A percentile compares a stretch with the other conserved stretches of the same genome.
These are phyloP conservation scores for Xylaria sp. DNA, from an alignment of 2,329 filamentous ascomycete species.

Conservation along the genomic window DNA sequence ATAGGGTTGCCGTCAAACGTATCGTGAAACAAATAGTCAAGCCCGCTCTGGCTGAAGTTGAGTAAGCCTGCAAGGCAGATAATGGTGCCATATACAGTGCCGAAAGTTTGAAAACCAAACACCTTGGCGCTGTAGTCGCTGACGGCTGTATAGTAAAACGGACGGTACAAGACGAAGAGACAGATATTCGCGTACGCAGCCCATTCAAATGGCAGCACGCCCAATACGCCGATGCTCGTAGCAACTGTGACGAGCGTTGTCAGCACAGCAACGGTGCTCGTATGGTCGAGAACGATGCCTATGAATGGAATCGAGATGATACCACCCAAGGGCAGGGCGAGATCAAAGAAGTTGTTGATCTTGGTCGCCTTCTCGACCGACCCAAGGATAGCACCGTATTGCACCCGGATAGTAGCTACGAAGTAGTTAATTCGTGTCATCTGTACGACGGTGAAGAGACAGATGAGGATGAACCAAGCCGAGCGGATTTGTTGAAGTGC, in stretches of 20 bases:
- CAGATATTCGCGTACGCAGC: constrained; percentile 79
- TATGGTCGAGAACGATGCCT: constrained; percentile 80
- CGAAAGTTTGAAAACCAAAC: constrained; percentile 91
- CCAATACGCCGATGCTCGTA: constrained; percentile 79
- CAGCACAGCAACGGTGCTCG: constrained; percentile 77
- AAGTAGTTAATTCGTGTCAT: constrained; percentile 93
- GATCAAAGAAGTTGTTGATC: constrained; percentile 87
- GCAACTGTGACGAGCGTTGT: constrained; percentile 74
- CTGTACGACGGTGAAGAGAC: constrained; percentile 80
- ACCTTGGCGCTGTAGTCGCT: constrained; percentile 92
- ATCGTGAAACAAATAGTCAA: constrained; percentile 81
- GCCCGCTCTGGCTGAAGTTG: constrained; percentile 83
- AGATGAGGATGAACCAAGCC: constrained; percentile 87
- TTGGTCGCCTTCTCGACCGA: constrained; percentile 68
- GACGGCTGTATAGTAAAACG: constrained; percentile 91
- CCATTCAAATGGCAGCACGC: constrained; percentile 74
- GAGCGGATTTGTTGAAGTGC: constrained; percentile 78
- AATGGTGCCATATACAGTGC: constrained; percentile 91
- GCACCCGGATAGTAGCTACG: constrained; percentile 83
- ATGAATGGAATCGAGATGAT: constrained; percentile 89
- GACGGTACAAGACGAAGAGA: constrained; percentile 85
- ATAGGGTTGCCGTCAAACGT: constrained; percentile 77
- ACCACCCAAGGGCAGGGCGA: constrained; percentile 84
- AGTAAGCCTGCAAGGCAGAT: constrained; percentile 86
- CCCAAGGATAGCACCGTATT: constrained; percentile 80